phyloP scores from a whole-genome alignment of 164 flowering plant genomes.

The Sextonia rubra region DNA sequence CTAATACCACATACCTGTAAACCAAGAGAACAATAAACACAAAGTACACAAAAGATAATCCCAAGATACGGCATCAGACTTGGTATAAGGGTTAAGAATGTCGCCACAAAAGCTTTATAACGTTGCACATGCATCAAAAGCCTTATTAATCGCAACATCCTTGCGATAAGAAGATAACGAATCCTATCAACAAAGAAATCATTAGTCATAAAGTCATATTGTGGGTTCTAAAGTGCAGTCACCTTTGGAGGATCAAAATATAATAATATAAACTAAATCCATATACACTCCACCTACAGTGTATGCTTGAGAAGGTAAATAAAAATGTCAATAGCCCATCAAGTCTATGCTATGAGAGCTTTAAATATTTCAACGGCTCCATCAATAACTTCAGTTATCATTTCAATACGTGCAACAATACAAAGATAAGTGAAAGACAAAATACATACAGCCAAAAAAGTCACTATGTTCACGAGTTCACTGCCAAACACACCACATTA shows the following conservation, averaged over 20 bases:
- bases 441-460: no score
- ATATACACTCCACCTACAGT: not conserved
- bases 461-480: no score
- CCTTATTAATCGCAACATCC: constrained; percentile 86
- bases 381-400: no score
- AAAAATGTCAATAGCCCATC: not conserved
- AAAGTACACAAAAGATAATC: constrained; percentile 73
- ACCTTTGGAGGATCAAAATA: not conserved
- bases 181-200: constrained; percentile 56
- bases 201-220: not conserved
- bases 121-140: constrained; percentile 73
- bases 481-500: no score
- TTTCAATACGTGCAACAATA: no score
- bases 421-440: no score
- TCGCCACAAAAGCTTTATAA: constrained; percentile 81
- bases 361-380: no score
- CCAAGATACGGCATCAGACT: constrained; percentile 97
- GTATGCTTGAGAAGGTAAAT: not conserved
- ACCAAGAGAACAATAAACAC: constrained; percentile 89
- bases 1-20: constrained; percentile 56
- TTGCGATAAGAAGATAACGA: constrained; percentile 93
- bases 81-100: constrained; percentile 85
- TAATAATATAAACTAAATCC: not conserved
- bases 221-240: not conserved
- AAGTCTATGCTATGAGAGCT: not conserved